phyloP scores from a whole-genome alignment of 108 stramenopile genomes.

The Skeletonema tropicum region DNA sequence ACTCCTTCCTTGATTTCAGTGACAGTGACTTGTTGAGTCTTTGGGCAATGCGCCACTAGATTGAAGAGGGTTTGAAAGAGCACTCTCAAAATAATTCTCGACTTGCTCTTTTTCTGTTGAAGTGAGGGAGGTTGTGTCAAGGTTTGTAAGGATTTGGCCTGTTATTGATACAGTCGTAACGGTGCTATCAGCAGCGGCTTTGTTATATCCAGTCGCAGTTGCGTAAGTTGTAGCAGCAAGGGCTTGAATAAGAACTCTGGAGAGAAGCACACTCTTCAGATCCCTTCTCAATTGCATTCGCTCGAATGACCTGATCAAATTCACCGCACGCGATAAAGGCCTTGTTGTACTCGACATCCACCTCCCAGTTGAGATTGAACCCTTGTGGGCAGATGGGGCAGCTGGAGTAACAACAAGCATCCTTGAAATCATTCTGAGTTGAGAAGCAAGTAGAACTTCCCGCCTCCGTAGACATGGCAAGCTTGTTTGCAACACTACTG shows the following conservation, averaged over 20 bases:
- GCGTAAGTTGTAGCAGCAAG: constrained; percentile 55
- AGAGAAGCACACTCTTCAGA: constrained; percentile 37
- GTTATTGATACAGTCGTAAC: neutral
- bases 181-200: neutral
- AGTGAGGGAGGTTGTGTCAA: neutral
- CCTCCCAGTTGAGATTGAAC: constrained; percentile 50
- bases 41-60: neutral
- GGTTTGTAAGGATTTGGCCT: neutral
- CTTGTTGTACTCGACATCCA: constrained; percentile 47
- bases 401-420: constrained; percentile 36
- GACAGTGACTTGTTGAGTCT: neutral
- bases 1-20: constrained; percentile 6
- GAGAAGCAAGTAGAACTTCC: constrained; percentile 35
- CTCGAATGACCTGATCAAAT: constrained; percentile 40
- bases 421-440: constrained; percentile 21
- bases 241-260: constrained; percentile 44
- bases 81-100: neutral
- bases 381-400: constrained; percentile 48
- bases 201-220: constrained; percentile 25
- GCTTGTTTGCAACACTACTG: constrained; percentile 39
- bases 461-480: constrained; percentile 44
- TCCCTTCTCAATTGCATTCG: constrained; percentile 29
- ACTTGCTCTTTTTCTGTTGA: constrained; percentile 5
- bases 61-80: neutral
- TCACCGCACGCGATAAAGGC: constrained; percentile 42